Percentiles rank a stretch among this genome's conserved stretches.
phyloP scores from a whole-genome alignment of 2,329 filamentous ascomycete genomes.

The Teratosphaeria epicoccoides region DNA sequence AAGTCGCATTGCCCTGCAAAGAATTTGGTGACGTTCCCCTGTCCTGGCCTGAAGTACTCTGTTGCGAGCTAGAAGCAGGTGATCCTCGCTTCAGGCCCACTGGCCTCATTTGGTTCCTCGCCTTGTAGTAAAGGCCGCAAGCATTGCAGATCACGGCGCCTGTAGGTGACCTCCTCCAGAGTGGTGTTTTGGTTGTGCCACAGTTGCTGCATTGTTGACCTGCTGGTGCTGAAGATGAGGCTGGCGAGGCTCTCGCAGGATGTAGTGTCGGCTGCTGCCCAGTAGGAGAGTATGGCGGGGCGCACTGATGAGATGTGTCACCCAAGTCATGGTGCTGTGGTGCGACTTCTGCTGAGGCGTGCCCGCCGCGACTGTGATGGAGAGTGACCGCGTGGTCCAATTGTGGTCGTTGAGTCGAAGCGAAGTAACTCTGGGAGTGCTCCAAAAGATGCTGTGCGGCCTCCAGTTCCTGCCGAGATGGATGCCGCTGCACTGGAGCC shows the following conservation, averaged over 20 bases:
- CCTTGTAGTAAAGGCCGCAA: conserved; percentile 88
- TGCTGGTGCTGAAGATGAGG: conserved; percentile 31
- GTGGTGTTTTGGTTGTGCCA: conserved; percentile 79
- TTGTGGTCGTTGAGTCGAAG: conserved; percentile 6
- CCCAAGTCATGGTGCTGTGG: conserved; percentile 5
- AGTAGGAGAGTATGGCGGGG: conserved; percentile 2
- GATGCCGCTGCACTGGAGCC: conserved; percentile 7
- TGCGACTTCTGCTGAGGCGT: background rate
- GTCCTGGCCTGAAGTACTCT: conserved; percentile 29
- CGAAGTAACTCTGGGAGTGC: conserved; percentile 29
- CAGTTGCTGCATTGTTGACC: conserved; percentile 67
- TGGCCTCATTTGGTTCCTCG: conserved; percentile 79
- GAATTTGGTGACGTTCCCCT: conserved; percentile 31
- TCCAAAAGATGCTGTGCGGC: conserved; percentile 39
- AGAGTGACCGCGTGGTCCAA: conserved; percentile 3
- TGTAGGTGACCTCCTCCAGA: conserved; percentile 88
- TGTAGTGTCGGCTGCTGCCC: conserved; percentile 1
- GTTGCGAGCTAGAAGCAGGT: conserved; percentile 30
- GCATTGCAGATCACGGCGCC: conserved; percentile 96
- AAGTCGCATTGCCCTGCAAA: conserved; percentile 45
- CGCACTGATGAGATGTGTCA: conserved; percentile 6
- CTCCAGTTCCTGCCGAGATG: conserved; percentile 41
- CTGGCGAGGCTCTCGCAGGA: background rate
- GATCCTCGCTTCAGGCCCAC: conserved; percentile 73
- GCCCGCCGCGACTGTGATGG: background rate